Conservation (phyloP, 495 filamentous ascomycete genomes). For the Venustampulla echinocandica region DNA sequence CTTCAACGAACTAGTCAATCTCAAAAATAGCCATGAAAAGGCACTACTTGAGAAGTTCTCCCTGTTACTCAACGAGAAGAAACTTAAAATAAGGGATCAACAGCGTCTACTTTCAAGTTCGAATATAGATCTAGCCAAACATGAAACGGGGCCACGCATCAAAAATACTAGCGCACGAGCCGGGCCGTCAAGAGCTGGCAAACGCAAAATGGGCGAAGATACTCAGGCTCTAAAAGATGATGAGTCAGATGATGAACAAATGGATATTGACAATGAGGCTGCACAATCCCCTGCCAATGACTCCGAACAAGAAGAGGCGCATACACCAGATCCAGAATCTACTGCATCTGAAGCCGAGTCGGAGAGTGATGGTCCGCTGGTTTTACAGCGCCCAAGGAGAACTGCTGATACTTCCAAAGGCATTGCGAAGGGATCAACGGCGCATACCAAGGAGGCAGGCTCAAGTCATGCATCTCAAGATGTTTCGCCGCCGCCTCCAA, state of each 20-base stretch:
- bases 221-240: constrained; percentile 25
- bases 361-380: constrained; percentile 31
- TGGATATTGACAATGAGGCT: constrained; percentile 44
- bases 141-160: constrained; percentile 12
- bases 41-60: constrained; percentile 64
- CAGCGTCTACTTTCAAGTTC: constrained; percentile 51
- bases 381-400: constrained; percentile 18
- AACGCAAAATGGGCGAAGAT: constrained; percentile 40
- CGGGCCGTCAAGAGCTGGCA: constrained; percentile 31
- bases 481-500: constrained; percentile 9
- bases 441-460: constrained; percentile 12
- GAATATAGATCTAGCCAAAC: constrained; percentile 11
- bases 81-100: constrained; percentile 82
- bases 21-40: constrained; percentile 61
- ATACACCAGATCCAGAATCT: constrained; percentile 32
- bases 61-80: constrained; percentile 74
- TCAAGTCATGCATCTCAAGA: constrained; percentile 21
- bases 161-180: constrained; percentile 14
- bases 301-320: constrained; percentile 28
- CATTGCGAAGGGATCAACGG: constrained; percentile 12
- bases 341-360: constrained; percentile 31
- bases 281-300: constrained; percentile 17
- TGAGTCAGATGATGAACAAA: constrained; percentile 43
- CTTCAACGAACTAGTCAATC: constrained; percentile 53
- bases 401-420: neutral